Conservation (phyloP, 257 asterid genomes). For the Ajuga chamaepitys region DNA sequence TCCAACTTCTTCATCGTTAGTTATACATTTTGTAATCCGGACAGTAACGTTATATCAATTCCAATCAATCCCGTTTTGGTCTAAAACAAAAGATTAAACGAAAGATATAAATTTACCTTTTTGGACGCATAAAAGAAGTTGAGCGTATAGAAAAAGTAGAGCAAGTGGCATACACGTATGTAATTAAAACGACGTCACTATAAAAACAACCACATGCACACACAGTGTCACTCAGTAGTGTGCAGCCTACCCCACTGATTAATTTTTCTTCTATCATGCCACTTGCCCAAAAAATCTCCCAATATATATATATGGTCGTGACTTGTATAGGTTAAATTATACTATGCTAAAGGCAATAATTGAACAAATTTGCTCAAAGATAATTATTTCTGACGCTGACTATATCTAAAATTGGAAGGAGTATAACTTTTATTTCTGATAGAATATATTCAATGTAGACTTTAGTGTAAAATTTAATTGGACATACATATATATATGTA, state of each 20-base stretch:
- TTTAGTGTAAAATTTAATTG: no score
- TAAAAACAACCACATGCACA: slow-evolving; percentile 11
- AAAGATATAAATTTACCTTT: no score
- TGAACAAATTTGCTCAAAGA: neutral
- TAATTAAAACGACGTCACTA: neutral
- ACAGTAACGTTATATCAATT: no score
- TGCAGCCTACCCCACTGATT: slow-evolving; percentile 4
- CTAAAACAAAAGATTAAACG: no score
- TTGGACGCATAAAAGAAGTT: no score
- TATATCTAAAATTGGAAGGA: neutral
- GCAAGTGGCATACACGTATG: slow-evolving; percentile 21
- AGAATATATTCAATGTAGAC: neutral
- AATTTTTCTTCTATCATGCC: slow-evolving; percentile 12
- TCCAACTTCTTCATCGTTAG: no score
- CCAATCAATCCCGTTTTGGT: no score
- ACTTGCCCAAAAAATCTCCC: slow-evolving; percentile 5
- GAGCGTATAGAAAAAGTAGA: neutral
- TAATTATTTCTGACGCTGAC: neutral
- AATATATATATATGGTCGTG: neutral
- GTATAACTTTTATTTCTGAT: neutral
- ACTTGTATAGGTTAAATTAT: neutral
- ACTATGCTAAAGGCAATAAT: neutral
- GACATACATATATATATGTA: no score
- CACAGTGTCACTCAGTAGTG: neutral
- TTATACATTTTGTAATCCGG: no score